Evolutionary conservation across 495 filamentous ascomycete genomes (phyloP), one percentile per base, ranked within the genome.

Genomic region (Lasiosphaeriaceae sp.): DNA sequence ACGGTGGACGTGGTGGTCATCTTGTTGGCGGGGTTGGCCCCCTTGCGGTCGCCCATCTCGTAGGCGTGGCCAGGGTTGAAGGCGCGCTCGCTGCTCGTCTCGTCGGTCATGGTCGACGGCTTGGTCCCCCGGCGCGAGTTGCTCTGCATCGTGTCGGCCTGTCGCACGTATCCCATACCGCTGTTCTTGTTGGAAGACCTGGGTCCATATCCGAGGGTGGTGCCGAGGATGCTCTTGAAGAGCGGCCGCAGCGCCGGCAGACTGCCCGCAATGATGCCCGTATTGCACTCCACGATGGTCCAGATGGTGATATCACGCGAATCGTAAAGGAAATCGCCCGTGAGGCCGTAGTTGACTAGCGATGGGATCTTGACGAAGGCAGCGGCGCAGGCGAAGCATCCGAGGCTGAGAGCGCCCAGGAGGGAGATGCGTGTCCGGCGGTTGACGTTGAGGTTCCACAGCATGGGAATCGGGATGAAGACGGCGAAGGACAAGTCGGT

Each of bases 311-410:
- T 64, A 31, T 64, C 58, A 24, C 50, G 54, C 39, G 70, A 74
- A 47, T 76, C 74, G 73, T 73, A 80, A 14, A 79, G 70, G 60
- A 73, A 76, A 47, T 80, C 77, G 29, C 70, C 69, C 3, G 57
- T 67, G 22, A 62, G 66, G 22, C 72, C 74, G 56, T 74, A 74
- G 50, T 69, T 70, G 7, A 63, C 47, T 7, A 78, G 60, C 46
- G 65, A 72, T 7, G 60, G 60, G 7, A 75, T 52, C 62, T 81
- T 81, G 53, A 79, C 68, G 21, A 75, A 71, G 7, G 72, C 71
- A 9, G 78, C 77, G 14, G 70, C 65, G 49, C 71, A 74, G 54
- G 77, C 77, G 58, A 81, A 78, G 26, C 75, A 47, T 20, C 78
- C 77, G 3, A 80, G 62, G 11, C 65, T 60, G 11, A 81, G 58